Base-by-base conservation (phyloP, 768 basidiomycete genomes). In the Panus rudis region DNA sequence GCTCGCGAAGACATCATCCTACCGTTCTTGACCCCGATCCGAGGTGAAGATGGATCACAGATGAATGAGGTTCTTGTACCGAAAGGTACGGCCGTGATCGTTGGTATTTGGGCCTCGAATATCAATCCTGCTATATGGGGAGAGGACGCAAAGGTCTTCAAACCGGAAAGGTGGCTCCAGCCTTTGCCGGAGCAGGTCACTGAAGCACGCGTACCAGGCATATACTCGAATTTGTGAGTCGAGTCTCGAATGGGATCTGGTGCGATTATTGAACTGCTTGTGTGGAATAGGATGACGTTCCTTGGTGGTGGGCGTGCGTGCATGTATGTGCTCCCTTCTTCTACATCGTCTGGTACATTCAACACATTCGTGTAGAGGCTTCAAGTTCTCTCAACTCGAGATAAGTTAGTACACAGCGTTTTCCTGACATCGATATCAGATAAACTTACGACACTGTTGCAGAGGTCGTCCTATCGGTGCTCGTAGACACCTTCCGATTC, bases 161-260 rank as follows among this genome's bases (percentile, higher is more conserved):
- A 71, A 30, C 84, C 83, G 0, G 76, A 78, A 42, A 66, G 84
- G 4, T 86, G 84, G 84, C 61, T 84, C 7, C 23, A 41, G 19
- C 42, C 42, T 1, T 40, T 47, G 10, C 46, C 48, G 4, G 34
- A 25, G 4, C 38, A 26, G 14, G 26, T 44, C 10, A 46, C 43
- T 23, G 42, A 46, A 1, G 46, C 46, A 2, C 45, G 32, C 14
- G 31, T 47, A 5, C 50, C 50, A 0, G 50, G 50, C 0, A 40
- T 51, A 13, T 51, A 51, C 37, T 32, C 38, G 19, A 26, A 47
- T 25, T 16, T 51, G 50, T 51, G 25, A 43, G 50, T 45, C n/a
- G 23, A 8, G 17, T 10, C 26, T 12, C 11, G 12, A 19, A 37
- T 10, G 17, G 32, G 28, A 26, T 16, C 24, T 4, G 8, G 16